Evolutionary conservation across 352 stramenopile species (phyloP), one percentile per base, ranked within the genome.

Genomic region (Phytopythium aichiense): DNA sequence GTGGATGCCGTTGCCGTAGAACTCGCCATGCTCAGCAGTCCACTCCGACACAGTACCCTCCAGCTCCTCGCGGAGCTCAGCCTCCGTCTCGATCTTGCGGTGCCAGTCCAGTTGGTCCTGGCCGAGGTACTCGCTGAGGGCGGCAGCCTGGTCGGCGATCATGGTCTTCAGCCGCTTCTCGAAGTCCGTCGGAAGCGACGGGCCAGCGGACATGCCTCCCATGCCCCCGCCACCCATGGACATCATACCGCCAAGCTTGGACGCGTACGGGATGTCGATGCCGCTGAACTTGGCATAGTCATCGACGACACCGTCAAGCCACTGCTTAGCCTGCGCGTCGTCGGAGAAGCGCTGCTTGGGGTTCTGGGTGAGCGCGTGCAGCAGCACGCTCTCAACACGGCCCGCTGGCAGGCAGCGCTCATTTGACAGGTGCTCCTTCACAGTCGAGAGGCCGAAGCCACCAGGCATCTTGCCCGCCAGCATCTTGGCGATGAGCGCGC

Each of bases 401-500:
- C 83, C 71, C 16, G 79, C 73, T 15, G 81, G 81, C n/a, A 96
- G 63, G 46, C 81, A 89, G 18, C 86, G 84, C 66, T 95, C 86
- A 5, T 56, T 74, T 5, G 80, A 74, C 58, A 95, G 64, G 60
- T 94, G 82, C 13, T 84, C 68, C 60, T 90, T 89, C 53, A 94
- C 83, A 20, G 81, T 77, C 45, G 81, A 86, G 13, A 90, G 65
- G 57, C 80, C 74, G 51, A 96, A 96, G 15, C 88, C 86, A 63
- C 88, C 88, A 42, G 88, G 86, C 74, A 96, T 90, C 67, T 89
- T 91, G 48, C 77, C 69, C 4, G 81, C 76, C 23, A 93, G 65
- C 67, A 95, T 69, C 75, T 95, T 95, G 18, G 84, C 82, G 23
- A 96, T 84, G 52, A 92, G 70, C 46, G 74, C 66, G 31, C 76